These are phyloP conservation scores for Hyphopichia buzzinii DNA, from an alignment of 1,139 yeast species.

Conservation along the genomic window DNA sequence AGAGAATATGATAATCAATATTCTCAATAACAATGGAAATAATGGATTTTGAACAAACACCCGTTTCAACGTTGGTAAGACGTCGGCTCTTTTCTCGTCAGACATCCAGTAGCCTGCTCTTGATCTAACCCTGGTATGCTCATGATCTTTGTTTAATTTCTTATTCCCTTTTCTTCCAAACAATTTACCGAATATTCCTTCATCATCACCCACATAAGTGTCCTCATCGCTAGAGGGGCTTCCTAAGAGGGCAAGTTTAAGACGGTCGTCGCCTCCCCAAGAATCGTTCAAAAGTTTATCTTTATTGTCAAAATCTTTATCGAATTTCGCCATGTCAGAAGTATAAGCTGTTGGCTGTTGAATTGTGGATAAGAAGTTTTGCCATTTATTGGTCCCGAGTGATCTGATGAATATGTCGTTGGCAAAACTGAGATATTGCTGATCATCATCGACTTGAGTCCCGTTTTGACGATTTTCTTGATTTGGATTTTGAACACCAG, in stretches of 20 bases:
- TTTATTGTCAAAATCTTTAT: slow-evolving; percentile 15
- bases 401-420: slow-evolving; percentile 41
- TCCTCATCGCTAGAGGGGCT: slow-evolving; percentile 28
- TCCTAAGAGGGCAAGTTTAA: slow-evolving; percentile 54
- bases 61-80: slow-evolving; percentile 60
- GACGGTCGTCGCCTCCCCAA: slow-evolving; percentile 73
- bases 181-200: slow-evolving; percentile 7
- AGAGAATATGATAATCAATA: slow-evolving; percentile 63
- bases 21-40: slow-evolving; percentile 73
- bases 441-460: slow-evolving; percentile 20
- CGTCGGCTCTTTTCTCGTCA: slow-evolving; percentile 58
- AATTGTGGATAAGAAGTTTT: slow-evolving; percentile 33
- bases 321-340: slow-evolving; percentile 23
- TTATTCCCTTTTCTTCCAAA: slow-evolving; percentile 7
- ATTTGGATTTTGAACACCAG: not conserved
- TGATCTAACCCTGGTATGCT: slow-evolving; percentile 41
- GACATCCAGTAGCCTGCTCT: slow-evolving; percentile 70
- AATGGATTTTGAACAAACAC: slow-evolving; percentile 73
- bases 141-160: slow-evolving; percentile 14
- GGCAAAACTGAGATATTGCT: slow-evolving; percentile 32
- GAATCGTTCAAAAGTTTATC: slow-evolving; percentile 33
- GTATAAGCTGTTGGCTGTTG: slow-evolving; percentile 38
- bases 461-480: slow-evolving; percentile 2
- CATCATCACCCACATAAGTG: slow-evolving; percentile 19
- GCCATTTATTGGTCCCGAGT: slow-evolving; percentile 37